A percentile compares a stretch with the other conserved stretches of the same genome.
phyloP scores from a whole-genome alignment of 306 rosid genomes.

The Quercus alba region DNA sequence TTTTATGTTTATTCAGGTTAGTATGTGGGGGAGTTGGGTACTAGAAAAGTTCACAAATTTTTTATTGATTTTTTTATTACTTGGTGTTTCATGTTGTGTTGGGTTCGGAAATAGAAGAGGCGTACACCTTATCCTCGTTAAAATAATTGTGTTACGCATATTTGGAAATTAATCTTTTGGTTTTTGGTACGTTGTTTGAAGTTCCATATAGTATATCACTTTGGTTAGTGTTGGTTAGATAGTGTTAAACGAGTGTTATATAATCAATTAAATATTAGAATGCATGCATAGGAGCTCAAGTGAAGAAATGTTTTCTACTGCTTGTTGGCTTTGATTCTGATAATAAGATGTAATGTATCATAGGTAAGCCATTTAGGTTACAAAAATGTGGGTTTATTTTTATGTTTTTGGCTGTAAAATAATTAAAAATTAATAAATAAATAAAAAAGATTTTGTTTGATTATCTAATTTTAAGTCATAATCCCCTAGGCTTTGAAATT shows the following conservation, averaged over 20 bases:
- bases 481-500: neutral
- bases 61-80: neutral
- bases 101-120: neutral
- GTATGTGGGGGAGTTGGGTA: neutral
- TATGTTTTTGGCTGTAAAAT: no score
- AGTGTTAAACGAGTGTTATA: neutral
- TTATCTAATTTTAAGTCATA: neutral
- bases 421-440: no score
- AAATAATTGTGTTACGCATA: neutral
- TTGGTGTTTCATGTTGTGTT: neutral
- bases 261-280: neutral
- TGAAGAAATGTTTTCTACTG: neutral
- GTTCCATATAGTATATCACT: no score
- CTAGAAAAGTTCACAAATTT: neutral
- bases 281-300: neutral
- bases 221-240: neutral
- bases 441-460: no score
- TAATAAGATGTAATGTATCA: no score
- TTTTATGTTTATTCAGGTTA: slow-evolving; percentile 75
- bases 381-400: no score
- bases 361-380: no score
- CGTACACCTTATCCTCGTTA: no score
- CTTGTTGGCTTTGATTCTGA: no score
- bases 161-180: neutral
- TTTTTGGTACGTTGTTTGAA: neutral